Base-by-base conservation (phyloP, 257 asterid genomes). In the Paraleonurus japonicus region DNA sequence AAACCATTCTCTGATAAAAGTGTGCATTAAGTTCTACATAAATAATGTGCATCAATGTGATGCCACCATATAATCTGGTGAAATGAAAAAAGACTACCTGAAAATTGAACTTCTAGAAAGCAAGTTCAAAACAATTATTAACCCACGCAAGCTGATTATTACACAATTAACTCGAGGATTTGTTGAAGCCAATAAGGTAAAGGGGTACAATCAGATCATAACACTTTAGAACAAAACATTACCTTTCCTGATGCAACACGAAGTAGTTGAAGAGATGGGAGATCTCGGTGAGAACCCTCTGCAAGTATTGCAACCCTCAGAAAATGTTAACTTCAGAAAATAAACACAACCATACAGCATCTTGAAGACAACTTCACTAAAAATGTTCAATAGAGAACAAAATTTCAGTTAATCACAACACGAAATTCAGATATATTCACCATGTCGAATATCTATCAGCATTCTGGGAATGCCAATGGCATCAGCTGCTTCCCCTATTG, bases 231-330 rank as follows among this genome's bases (percentile, higher is more conserved):
- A 41, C 13, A 54, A 35, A 65, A 65, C 16, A 30, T 70, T 80
- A 93, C 98, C 95, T 87, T 86, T 50, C 75, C 61, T 17, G 98
- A 90, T 78, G 95, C 97, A 69, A 84, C 78, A 67, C 95, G 98
- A 53, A 84, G 88, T 67, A 90, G 81, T 61, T 75, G 91, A 80
- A 90, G 89, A 39, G 98, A 89, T 70, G 97, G 96, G 27, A 90
- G 96, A 80, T 85, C 97, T 24, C 97, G 98, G 72, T 93, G 98
- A 81, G 97, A 87, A 63, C 95, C 86, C 95, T 93, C 98, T 93
- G 69, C 81, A 83, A 72, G 78, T 66, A 68, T 66, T 50, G 30
- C 71, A 41, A 69, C 32, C 74, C 24, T 60, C 73, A 53, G 51
- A 68, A 74, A 26, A 73, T 19, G 47, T 45, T 47, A 54, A 17